Evolutionary conservation across 2,329 filamentous ascomycete genomes (phyloP).

Genomic region (Fusarium sp.): DNA sequence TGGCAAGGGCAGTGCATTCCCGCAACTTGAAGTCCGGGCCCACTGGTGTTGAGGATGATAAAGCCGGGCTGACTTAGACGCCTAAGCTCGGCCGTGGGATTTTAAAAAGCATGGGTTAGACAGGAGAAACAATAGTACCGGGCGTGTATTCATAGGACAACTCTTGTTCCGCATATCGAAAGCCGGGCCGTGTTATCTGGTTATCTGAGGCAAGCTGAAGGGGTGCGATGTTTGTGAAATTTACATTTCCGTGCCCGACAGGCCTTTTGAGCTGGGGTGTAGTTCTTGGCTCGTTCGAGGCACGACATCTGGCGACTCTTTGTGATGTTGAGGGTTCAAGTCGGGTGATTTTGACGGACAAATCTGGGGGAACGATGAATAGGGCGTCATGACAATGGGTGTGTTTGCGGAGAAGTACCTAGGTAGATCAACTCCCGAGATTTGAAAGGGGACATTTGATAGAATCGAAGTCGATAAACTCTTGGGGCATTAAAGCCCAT

Average conservation of each 20-base stretch:
- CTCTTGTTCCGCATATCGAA: conserved; percentile 40
- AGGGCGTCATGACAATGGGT: conserved; percentile 2
- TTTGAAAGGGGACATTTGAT: background rate
- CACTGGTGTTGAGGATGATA: conserved; percentile 9
- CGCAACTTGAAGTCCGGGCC: conserved; percentile 39
- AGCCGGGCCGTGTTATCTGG: conserved; percentile 18
- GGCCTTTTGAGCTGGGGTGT: conserved; percentile 4
- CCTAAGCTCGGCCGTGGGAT: conserved; percentile 11
- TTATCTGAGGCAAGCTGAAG: background rate
- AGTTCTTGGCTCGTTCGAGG: conserved; percentile 14
- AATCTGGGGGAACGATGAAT: conserved; percentile 12
- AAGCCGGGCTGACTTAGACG: background rate
- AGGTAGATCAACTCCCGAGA: background rate
- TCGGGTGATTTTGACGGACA: conserved; percentile 15
- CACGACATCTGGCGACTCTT: conserved; percentile 31
- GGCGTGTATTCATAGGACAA: conserved; percentile 11
- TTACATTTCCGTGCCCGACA: conserved; percentile 25
- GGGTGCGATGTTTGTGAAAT: conserved; percentile 14
- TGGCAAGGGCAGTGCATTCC: conserved; percentile 22
- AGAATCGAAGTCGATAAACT: background rate
- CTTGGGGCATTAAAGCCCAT: conserved; percentile 22
- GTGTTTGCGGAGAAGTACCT: conserved; percentile 9
- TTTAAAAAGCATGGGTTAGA: conserved; percentile 15
- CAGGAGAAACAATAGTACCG: conserved; percentile 13
- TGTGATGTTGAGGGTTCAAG: conserved; percentile 17